These are phyloP conservation scores for Schizophyllum commune DNA, from an alignment of 1,284 basidiomycete genomes.

Conservation along the genomic window DNA sequence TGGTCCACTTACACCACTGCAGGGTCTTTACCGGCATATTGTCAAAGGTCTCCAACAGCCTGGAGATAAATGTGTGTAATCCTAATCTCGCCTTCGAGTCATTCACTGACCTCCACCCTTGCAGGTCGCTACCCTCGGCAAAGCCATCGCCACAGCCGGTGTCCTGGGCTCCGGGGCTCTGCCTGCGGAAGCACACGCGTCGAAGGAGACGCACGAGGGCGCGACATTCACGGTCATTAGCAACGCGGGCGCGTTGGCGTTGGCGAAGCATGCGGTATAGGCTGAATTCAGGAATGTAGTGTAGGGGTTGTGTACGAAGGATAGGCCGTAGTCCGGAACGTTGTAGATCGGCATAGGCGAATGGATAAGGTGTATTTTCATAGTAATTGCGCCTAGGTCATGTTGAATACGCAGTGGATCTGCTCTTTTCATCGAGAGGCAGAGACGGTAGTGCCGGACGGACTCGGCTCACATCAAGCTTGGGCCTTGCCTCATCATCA, in stretches of 20 bases:
- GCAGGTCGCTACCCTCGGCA: slow-evolving; percentile 37
- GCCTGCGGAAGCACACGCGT: slow-evolving; percentile 28
- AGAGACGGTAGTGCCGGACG: too few species aligned
- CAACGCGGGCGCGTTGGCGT: slow-evolving; percentile 34
- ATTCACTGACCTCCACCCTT: slow-evolving; percentile 1
- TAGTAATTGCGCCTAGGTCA: too few species aligned
- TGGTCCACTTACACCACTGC: neutral
- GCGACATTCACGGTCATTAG: slow-evolving; percentile 34
- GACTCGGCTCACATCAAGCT: too few species aligned
- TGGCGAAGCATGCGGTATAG: slow-evolving; percentile 18
- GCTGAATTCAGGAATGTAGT: too few species aligned
- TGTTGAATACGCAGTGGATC: too few species aligned
- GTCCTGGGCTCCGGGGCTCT: slow-evolving; percentile 34
- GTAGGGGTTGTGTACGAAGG: too few species aligned
- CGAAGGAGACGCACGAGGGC: slow-evolving; percentile 24
- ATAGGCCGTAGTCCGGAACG: too few species aligned
- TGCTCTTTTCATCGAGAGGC: too few species aligned
- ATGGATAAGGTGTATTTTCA: too few species aligned
- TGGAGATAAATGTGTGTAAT: slow-evolving; percentile 38
- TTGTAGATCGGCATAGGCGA: too few species aligned
- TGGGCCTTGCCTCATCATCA: too few species aligned
- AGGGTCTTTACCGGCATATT: slow-evolving; percentile 32
- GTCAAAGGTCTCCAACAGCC: slow-evolving; percentile 25
- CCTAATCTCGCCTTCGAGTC: neutral
- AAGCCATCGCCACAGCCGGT: slow-evolving; percentile 34